phyloP scores from a whole-genome alignment of 2,329 filamentous ascomycete genomes.

The Stylonectria norvegica region DNA sequence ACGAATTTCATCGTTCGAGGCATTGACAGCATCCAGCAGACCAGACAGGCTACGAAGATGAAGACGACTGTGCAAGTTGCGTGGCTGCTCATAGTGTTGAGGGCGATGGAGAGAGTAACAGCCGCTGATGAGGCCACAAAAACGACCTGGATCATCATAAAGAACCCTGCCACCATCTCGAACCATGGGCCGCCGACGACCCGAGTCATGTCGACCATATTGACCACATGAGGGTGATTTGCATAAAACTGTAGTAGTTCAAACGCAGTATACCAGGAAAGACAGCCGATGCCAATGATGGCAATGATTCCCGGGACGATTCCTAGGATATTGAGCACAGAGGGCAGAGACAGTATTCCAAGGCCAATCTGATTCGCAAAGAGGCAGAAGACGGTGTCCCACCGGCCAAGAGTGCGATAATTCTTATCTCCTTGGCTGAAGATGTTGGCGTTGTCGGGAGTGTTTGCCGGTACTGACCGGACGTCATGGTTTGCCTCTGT shows the following conservation, averaged over 20 bases:
- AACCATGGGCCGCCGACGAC: slow-evolving; percentile 12
- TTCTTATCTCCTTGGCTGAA: slow-evolving; percentile 26
- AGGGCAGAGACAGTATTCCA: slow-evolving; percentile 10
- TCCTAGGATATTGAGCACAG: slow-evolving; percentile 10
- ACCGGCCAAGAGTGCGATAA: slow-evolving; percentile 24
- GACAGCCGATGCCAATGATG: slow-evolving; percentile 3
- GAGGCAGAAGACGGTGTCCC: slow-evolving; percentile 24
- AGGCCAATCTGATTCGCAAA: slow-evolving; percentile 24
- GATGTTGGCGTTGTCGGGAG: slow-evolving; percentile 19
- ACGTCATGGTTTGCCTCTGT: slow-evolving; percentile 16
- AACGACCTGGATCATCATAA: slow-evolving; percentile 9
- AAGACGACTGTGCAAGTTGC: slow-evolving; percentile 61
- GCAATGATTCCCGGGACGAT: slow-evolving; percentile 12
- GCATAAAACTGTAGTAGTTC: slow-evolving; percentile 10
- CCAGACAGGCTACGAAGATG: slow-evolving; percentile 55
- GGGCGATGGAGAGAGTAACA: slow-evolving; percentile 59
- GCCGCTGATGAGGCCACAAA: slow-evolving; percentile 48
- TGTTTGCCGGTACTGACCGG: slow-evolving; percentile 12
- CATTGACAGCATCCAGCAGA: slow-evolving; percentile 58
- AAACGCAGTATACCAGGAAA: slow-evolving; percentile 12
- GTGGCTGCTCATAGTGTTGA: slow-evolving; percentile 62
- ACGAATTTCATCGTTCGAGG: slow-evolving; percentile 55
- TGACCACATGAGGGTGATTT: slow-evolving; percentile 9
- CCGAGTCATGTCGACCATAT: slow-evolving; percentile 12
- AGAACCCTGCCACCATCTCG: slow-evolving; percentile 9